Percentiles rank a stretch among this genome's conserved stretches.
Conservation (phyloP, 176 grass and related monocot genomes). For the Chrysopogon serrulatus region DNA sequence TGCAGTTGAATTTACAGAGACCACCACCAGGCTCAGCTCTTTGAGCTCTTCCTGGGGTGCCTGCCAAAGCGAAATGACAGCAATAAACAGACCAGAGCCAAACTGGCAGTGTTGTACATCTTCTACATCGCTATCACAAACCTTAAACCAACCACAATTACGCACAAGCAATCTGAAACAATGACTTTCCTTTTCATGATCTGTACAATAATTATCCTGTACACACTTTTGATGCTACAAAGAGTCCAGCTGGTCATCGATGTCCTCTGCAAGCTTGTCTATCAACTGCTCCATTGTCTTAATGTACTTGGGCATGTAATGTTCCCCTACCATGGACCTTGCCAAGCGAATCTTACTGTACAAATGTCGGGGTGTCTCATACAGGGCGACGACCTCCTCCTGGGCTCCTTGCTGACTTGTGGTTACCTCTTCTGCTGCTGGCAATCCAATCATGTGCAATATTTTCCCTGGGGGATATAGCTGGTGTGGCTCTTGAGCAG, state of each 20-base stretch:
- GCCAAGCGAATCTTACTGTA: slow-evolving; percentile 86
- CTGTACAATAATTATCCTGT: slow-evolving; percentile 44
- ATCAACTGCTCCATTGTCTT: slow-evolving; percentile 73
- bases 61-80: not conserved
- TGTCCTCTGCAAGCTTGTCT: slow-evolving; percentile 44
- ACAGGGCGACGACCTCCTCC: slow-evolving; percentile 59
- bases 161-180: slow-evolving; percentile 18
- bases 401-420: slow-evolving; percentile 17
- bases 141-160: not conserved
- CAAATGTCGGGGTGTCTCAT: slow-evolving; percentile 70
- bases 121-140: slow-evolving; percentile 26
- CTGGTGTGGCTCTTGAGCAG: slow-evolving; percentile 41
- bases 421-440: slow-evolving; percentile 29
- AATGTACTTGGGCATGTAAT: slow-evolving; percentile 95
- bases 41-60: slow-evolving; percentile 27
- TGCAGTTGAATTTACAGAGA: slow-evolving; percentile 12
- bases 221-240: slow-evolving; percentile 37
- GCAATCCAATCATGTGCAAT: slow-evolving; percentile 84
- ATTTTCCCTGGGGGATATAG: slow-evolving; percentile 87
- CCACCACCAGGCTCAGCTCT: slow-evolving; percentile 20
- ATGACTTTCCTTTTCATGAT: slow-evolving; percentile 21
- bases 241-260: not conserved
- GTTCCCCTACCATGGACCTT: slow-evolving; percentile 75
- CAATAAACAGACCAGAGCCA: not conserved
- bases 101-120: slow-evolving; percentile 9